A percentile compares a stretch with the other conserved stretches of the same genome.
Conservation (phyloP, 2,329 filamentous ascomycete genomes). For the Bipolaris oryzae region DNA sequence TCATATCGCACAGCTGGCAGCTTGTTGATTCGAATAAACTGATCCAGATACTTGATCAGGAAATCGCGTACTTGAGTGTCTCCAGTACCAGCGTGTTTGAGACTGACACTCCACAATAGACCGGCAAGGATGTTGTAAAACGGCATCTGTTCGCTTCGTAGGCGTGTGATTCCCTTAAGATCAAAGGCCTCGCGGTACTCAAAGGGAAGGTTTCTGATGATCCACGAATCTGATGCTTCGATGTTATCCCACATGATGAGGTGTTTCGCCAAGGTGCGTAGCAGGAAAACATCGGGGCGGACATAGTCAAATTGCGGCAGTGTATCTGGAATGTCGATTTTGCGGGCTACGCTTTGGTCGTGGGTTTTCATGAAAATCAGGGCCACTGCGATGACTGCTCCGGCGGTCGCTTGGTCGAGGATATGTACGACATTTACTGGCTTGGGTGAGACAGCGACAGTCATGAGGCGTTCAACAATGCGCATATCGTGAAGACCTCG, state of each 20-base stretch:
- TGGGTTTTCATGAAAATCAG: constrained; percentile 98
- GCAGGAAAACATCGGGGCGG: constrained; percentile 86
- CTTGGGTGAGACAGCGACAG: constrained; percentile 85
- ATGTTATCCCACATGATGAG: constrained; percentile 93
- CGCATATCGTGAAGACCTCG: constrained; percentile 92
- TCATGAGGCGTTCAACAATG: constrained; percentile 84
- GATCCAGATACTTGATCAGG: constrained; percentile 81
- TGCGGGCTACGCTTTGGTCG: constrained; percentile 82
- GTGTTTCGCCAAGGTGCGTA: constrained; percentile 87
- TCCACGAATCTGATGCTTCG: constrained; percentile 74
- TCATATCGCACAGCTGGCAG: constrained; percentile 74
- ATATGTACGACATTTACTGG: constrained; percentile 92
- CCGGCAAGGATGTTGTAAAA: constrained; percentile 93
- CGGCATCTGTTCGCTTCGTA: constrained; percentile 83
- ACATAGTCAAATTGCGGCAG: constrained; percentile 93
- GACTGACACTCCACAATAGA: constrained; percentile 71
- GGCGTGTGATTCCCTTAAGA: constrained; percentile 63
- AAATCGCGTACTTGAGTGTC: constrained; percentile 76
- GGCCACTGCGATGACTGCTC: constrained; percentile 87
- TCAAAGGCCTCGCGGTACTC: constrained; percentile 69
- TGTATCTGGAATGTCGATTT: constrained; percentile 92
- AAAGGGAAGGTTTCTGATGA: constrained; percentile 72
- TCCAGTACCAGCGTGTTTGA: constrained; percentile 56
- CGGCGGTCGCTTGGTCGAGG: constrained; percentile 88
- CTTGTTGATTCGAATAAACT: constrained; percentile 78